These are phyloP conservation scores for Achaetomiella virescens DNA, from an alignment of 495 filamentous ascomycete genomes.

Conservation along the genomic window DNA sequence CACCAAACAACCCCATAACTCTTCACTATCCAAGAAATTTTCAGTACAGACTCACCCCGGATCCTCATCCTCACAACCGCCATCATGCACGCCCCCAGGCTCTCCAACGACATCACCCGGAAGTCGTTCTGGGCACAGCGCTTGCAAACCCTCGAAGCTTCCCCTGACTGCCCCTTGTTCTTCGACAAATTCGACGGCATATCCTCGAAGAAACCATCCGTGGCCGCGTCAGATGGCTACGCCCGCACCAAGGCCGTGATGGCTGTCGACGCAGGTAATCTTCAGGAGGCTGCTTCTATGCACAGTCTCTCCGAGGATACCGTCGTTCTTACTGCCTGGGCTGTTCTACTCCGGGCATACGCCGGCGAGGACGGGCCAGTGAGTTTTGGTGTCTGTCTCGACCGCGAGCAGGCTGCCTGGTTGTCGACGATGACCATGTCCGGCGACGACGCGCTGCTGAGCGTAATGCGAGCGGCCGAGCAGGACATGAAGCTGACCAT, in stretches of 20 bases:
- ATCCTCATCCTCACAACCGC: background rate
- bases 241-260: constrained; percentile 10
- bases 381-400: constrained; percentile 10
- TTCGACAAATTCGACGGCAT: background rate
- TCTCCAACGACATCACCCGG: constrained; percentile 11
- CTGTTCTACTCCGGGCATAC: constrained; percentile 5
- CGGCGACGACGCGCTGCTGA: constrained; percentile 2
- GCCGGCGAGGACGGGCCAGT: constrained; percentile 7
- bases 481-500: constrained; percentile 12
- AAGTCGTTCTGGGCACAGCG: constrained; percentile 11
- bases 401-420: constrained; percentile 8
- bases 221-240: background rate
- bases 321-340: constrained; percentile 2
- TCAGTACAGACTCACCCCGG: no score
- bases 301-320: constrained; percentile 5
- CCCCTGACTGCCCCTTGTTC: background rate
- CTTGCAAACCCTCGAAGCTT: constrained; percentile 1
- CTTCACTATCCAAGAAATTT: no score
- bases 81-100: background rate
- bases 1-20: no score
- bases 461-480: constrained; percentile 3
- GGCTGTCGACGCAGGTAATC: constrained; percentile 4
- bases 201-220: background rate
- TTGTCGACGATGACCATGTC: constrained; percentile 6
- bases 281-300: constrained; percentile 2